Base-by-base conservation (phyloP, 495 filamentous ascomycete genomes). In the Neurospora pannonica region DNA sequence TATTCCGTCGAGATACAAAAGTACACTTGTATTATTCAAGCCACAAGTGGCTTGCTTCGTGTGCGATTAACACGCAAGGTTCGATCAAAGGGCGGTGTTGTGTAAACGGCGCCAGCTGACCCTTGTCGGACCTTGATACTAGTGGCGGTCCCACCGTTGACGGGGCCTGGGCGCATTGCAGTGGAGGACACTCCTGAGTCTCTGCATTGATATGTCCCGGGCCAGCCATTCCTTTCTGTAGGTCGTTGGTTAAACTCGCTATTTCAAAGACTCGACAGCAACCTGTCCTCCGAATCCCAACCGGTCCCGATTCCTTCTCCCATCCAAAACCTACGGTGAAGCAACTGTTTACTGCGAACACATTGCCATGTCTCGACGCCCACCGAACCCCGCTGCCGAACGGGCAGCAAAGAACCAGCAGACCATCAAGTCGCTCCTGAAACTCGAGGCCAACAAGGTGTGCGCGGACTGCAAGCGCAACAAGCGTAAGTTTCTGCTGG, bases 391-490 rank as follows among this genome's bases (percentile, higher is more conserved):
- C 72, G 72, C 90, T 88, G 81, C 91, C 93, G 82, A 93, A 92
- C 77, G 94, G 92, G 67, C 92, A 80, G 93, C 93, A 72, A 91
- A 94, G 80, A 98, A 98, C 84, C 90, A 92, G 82, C 87, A 91
- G 80, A 94, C 92, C 15, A 94, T 99, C 82, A 98, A 98, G 85
- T 92, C 84, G 77, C 87, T 99, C 74, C 83, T 97, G 84, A 98
- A 98, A 84, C 86, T 98, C 74, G 95, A 97, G 78, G 82, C 87
- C 73, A 99, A 99, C 85, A 98, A 98, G 85, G 90, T 90, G 79
- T 99, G 96, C 87, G 96, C 96, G 46, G 96, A 99, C 80, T 99
- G 96, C 88, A 99, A 99, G 87, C 89, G 93, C 81, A 98, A 98
- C 83, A 98, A 98, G 81, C 96, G 95, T 97, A 79, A 80, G 92